Evolutionary conservation across 345 rosid species (phyloP).

Genomic region (Gossypium longicalyx): DNA sequence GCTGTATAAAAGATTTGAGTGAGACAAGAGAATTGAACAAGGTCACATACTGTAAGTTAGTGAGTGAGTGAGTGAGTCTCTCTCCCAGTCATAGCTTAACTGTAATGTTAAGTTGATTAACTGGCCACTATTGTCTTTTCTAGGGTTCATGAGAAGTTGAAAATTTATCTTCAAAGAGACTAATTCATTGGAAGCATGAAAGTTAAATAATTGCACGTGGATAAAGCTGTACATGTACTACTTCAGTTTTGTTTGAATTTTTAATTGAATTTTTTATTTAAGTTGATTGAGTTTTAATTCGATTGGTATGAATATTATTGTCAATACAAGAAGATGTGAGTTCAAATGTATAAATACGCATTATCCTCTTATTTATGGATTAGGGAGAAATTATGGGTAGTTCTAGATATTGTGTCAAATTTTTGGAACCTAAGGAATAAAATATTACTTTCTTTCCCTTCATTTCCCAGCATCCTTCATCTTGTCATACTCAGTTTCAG

Average conservation of each 20-base stretch:
- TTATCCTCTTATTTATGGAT: too few species aligned
- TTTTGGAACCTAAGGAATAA: too few species aligned
- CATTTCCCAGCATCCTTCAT: too few species aligned
- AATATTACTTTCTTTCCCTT: too few species aligned
- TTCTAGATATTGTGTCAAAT: too few species aligned
- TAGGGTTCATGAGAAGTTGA: neutral
- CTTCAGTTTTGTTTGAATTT: neutral
- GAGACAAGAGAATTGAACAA: constrained; percentile 5
- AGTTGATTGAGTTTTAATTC: too few species aligned
- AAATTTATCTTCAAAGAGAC: too few species aligned
- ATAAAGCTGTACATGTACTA: neutral
- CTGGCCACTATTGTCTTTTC: neutral
- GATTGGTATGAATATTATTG: too few species aligned
- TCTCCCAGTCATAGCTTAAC: neutral
- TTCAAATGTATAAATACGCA: fast-evolving
- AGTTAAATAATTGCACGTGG: constrained; percentile 14
- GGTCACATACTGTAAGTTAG: neutral
- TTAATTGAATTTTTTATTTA: too few species aligned
- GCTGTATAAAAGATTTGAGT: neutral
- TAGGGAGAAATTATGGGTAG: too few species aligned
- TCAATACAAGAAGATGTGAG: too few species aligned
- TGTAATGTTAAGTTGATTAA: neutral
- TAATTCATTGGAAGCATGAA: neutral
- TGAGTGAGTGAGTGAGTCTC: neutral
- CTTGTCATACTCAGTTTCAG: too few species aligned